A percentile compares a stretch with the other conserved stretches of the same genome.
phyloP scores from a whole-genome alignment of 495 filamentous ascomycete species.

The Monascus purpureus region DNA sequence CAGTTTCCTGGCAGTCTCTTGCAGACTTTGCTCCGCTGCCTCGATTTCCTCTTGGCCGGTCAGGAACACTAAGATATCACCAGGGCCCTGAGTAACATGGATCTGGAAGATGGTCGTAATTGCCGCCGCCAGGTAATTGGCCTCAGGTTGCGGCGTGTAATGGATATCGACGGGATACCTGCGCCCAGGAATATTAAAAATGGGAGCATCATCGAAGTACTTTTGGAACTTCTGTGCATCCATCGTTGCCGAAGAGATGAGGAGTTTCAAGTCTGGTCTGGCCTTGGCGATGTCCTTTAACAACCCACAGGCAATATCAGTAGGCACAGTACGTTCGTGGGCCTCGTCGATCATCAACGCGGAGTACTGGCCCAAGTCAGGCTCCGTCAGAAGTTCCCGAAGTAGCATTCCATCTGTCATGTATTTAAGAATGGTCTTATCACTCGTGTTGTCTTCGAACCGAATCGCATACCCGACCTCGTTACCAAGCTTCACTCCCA shows the following conservation, averaged over 20 bases:
- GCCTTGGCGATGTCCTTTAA: constrained; percentile 85
- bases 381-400: constrained; percentile 82
- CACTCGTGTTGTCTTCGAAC: constrained; percentile 89
- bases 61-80: constrained; percentile 84
- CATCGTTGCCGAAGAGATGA: constrained; percentile 92
- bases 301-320: constrained; percentile 82
- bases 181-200: constrained; percentile 91
- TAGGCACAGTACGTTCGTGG: constrained; percentile 83
- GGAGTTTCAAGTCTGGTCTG: constrained; percentile 74
- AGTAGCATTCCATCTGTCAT: constrained; percentile 99
- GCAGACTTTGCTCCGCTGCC: constrained; percentile 63
- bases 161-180: constrained; percentile 85
- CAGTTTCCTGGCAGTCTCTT: constrained; percentile 67
- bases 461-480: constrained; percentile 99
- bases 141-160: constrained; percentile 84
- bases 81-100: constrained; percentile 71
- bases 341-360: constrained; percentile 96
- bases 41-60: constrained; percentile 90
- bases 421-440: constrained; percentile 92
- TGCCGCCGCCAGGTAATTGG: constrained; percentile 83
- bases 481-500: constrained; percentile 86
- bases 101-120: constrained; percentile 96
- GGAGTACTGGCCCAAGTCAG: constrained; percentile 71
- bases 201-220: constrained; percentile 91
- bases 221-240: constrained; percentile 85